These are phyloP conservation scores for Poa annua DNA, from an alignment of 176 grass and related monocot genomes.

Conservation along the genomic window DNA sequence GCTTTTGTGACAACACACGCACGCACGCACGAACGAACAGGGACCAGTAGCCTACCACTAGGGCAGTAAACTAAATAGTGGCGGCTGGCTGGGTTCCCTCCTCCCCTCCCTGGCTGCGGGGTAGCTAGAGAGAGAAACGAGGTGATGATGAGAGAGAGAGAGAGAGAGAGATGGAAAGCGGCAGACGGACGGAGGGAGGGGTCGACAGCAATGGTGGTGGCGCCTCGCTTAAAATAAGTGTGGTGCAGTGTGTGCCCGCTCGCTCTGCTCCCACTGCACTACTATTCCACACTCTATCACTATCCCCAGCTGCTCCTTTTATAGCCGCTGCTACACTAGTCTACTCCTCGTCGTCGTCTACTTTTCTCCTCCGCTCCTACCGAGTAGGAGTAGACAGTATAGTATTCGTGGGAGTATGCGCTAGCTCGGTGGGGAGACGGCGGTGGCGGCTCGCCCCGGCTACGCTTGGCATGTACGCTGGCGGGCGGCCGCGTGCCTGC, in stretches of 20 bases:
- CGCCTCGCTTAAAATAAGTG: conserved; percentile 40
- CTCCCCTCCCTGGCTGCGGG: background rate
- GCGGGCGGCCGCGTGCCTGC: conserved; percentile 1
- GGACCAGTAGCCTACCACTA: background rate
- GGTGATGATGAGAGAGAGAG: background rate
- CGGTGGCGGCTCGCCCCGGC: conserved; percentile 6
- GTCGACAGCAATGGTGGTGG: conserved; percentile 46
- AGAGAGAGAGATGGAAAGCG: conserved; percentile 1
- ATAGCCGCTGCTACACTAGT: background rate
- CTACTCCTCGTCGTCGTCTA: background rate
- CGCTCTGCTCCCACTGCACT: no score
- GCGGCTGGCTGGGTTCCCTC: background rate
- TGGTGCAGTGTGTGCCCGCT: no score
- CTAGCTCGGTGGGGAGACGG: background rate
- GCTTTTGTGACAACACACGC: background rate
- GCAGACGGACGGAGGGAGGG: background rate
- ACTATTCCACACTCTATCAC: background rate
- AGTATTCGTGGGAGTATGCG: background rate
- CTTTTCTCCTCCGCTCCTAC: background rate
- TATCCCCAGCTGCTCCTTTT: conserved; percentile 21
- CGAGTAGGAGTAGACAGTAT: conserved; percentile 18
- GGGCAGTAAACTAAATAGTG: background rate
- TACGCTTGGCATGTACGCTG: conserved; percentile 1
- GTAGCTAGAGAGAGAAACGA: background rate
- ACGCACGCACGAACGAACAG: background rate